A percentile compares a stretch with the other conserved stretches of the same genome.
phyloP scores from a whole-genome alignment of 73 alveolate species.

The Halteria grandinella region DNA sequence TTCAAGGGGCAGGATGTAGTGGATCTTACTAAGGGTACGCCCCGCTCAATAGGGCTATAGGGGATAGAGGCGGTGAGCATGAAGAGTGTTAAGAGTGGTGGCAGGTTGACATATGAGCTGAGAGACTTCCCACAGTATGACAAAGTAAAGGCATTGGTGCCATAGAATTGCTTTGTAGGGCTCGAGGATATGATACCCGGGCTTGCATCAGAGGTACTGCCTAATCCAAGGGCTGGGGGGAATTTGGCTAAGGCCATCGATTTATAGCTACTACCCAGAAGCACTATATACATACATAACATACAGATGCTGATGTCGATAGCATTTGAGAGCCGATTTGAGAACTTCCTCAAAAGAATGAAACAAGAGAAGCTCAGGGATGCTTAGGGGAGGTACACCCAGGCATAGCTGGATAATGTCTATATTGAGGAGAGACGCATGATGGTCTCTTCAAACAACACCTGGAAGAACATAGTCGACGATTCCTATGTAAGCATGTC shows the following conservation, averaged over 20 bases:
- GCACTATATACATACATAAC: conserved; percentile 30
- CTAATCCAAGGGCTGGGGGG: conserved; percentile 13
- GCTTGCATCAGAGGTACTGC: background rate
- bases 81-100: no score
- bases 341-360: conserved; percentile 34
- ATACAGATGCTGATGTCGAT: conserved; percentile 1
- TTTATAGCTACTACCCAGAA: background rate
- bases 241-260: background rate
- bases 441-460: conserved; percentile 39
- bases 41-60: no score
- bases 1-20: no score
- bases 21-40: no score
- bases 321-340: conserved; percentile 46
- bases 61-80: no score
- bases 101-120: no score
- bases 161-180: conserved; percentile 18
- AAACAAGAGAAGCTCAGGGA: conserved; percentile 13
- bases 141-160: background rate
- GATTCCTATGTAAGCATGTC: conserved; percentile 30
- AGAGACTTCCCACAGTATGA: conserved; percentile 4
- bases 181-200: conserved; percentile 33
- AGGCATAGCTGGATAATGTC: conserved; percentile 25
- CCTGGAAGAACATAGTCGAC: conserved; percentile 47
- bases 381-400: background rate
- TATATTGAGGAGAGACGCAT: conserved; percentile 42